Evolutionary conservation across 805 yeast species (phyloP).

Genomic region (Yamadazyma philogaea): DNA sequence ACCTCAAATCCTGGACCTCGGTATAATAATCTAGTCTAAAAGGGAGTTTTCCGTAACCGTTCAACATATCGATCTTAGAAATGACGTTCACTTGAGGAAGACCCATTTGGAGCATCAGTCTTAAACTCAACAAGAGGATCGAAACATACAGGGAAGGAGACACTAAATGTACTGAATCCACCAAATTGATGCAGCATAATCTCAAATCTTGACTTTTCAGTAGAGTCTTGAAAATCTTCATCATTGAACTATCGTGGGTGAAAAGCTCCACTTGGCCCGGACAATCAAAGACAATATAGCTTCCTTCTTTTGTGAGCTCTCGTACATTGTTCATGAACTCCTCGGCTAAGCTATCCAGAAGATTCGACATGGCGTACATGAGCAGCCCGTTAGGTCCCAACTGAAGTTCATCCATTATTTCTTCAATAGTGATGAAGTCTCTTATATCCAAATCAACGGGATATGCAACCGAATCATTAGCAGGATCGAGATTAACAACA

Average conservation of each 20-base stretch:
- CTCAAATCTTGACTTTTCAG: slow-evolving; percentile 60
- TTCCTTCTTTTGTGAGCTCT: slow-evolving; percentile 48
- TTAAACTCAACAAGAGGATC: slow-evolving; percentile 68
- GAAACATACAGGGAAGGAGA: slow-evolving; percentile 89
- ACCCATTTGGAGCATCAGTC: slow-evolving; percentile 91
- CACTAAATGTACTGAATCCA: slow-evolving; percentile 79
- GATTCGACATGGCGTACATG: slow-evolving; percentile 77
- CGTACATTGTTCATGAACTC: slow-evolving; percentile 83
- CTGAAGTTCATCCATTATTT: slow-evolving; percentile 66
- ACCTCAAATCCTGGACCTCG: slow-evolving; percentile 80
- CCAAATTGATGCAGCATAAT: slow-evolving; percentile 77
- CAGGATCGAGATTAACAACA: slow-evolving; percentile 90
- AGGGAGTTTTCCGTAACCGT: slow-evolving; percentile 76
- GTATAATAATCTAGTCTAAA: slow-evolving; percentile 84
- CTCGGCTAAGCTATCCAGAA: slow-evolving; percentile 87
- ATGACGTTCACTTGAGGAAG: slow-evolving; percentile 91
- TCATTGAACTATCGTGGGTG: slow-evolving; percentile 80
- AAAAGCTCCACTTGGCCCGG: slow-evolving; percentile 94
- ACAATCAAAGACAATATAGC: slow-evolving; percentile 87
- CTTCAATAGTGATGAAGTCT: slow-evolving; percentile 71
- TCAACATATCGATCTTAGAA: slow-evolving; percentile 82
- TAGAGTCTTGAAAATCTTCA: slow-evolving; percentile 60
- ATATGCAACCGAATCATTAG: slow-evolving; percentile 69
- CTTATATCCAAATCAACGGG: slow-evolving; percentile 70
- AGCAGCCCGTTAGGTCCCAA: slow-evolving; percentile 92